Evolutionary conservation across 2,329 filamentous ascomycete species (phyloP).

Genomic region (Colletotrichum cereale): DNA sequence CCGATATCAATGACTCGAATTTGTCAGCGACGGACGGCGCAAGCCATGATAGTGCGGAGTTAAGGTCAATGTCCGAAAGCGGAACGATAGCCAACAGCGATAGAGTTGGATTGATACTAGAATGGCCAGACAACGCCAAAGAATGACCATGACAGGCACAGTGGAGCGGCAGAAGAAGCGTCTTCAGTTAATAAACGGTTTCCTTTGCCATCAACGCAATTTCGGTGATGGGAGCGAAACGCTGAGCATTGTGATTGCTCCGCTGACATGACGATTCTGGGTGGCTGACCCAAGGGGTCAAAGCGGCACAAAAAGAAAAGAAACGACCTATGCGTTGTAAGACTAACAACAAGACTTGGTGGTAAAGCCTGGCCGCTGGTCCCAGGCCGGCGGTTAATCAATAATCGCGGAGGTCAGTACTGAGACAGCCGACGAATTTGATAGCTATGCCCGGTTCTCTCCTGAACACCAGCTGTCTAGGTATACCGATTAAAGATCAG

Average conservation of each 20-base stretch:
- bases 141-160: background rate
- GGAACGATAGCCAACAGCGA: background rate
- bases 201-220: background rate
- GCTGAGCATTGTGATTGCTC: background rate
- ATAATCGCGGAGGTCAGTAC: background rate
- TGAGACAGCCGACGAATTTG: slow-evolving; percentile 23
- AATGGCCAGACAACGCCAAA: background rate
- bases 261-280: background rate
- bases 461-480: background rate
- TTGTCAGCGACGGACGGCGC: background rate
- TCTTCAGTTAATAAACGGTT: background rate
- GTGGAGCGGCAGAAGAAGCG: background rate
- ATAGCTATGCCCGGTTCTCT: background rate
- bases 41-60: background rate
- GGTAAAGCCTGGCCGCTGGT: background rate
- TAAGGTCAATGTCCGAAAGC: background rate
- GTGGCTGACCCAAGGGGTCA: background rate
- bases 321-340: background rate
- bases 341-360: background rate
- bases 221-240: background rate
- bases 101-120: background rate
- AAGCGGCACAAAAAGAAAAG: background rate
- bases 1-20: background rate
- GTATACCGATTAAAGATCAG: background rate
- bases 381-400: background rate